Evolutionary conservation across 805 yeast species (phyloP).

Genomic region (Ogataea chonburiensis): DNA sequence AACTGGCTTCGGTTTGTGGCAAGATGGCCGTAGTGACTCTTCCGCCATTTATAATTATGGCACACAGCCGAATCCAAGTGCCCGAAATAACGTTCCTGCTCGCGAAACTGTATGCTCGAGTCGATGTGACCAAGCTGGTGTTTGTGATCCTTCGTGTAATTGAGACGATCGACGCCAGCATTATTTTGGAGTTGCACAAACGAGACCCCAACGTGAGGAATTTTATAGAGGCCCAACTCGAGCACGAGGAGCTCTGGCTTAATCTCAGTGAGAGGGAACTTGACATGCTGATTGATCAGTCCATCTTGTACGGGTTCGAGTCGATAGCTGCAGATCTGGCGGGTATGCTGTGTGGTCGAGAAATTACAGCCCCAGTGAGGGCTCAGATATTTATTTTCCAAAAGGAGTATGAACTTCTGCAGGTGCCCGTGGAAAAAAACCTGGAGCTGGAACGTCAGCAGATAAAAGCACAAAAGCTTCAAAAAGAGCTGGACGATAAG

Average conservation of each 20-base stretch:
- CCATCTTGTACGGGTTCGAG: constrained; percentile 27
- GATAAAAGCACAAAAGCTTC: constrained; percentile 13
- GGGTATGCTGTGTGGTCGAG: constrained; percentile 7
- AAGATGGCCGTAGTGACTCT: constrained; percentile 2
- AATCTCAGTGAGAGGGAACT: constrained; percentile 13
- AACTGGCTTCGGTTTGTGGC: constrained; percentile 7
- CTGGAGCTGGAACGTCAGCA: constrained; percentile 13
- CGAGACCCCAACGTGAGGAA: constrained; percentile 17
- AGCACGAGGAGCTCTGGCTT: constrained; percentile 24
- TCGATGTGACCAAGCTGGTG: constrained; percentile 17
- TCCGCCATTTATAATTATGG: constrained; percentile 2
- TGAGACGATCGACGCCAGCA: constrained; percentile 19
- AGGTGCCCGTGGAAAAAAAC: constrained; percentile 6
- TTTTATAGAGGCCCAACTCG: constrained; percentile 12
- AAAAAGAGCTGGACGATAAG: constrained; percentile 18
- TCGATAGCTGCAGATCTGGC: constrained; percentile 24
- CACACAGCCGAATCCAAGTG: constrained; percentile 15
- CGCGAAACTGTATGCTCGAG: constrained; percentile 17
- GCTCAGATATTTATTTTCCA: constrained; percentile 10
- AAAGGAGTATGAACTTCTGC: constrained; percentile 14
- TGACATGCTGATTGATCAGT: constrained; percentile 17
- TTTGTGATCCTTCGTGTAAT: constrained; percentile 26
- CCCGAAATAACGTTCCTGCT: constrained; percentile 18
- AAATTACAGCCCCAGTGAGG: not conserved
- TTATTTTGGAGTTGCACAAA: constrained; percentile 15